phyloP scores from a whole-genome alignment of 78 protist species.

The Paulinella micropora region DNA sequence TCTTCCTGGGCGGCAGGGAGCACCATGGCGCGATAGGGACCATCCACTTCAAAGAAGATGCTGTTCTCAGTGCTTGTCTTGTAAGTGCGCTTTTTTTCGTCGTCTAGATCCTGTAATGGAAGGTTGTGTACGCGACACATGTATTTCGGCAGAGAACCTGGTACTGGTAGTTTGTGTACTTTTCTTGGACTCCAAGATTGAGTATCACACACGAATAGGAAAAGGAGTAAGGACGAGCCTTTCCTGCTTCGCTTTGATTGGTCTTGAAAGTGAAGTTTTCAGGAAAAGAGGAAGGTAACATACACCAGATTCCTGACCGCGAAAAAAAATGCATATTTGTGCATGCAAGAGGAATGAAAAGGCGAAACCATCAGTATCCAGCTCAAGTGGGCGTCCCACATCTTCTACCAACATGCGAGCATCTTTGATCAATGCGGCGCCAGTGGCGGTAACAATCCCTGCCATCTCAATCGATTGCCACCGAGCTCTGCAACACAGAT shows the following conservation, averaged over 20 bases:
- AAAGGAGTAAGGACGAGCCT: slow-evolving; percentile 1
- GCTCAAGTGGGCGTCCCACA: slow-evolving; percentile 89
- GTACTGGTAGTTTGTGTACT: slow-evolving; percentile 86
- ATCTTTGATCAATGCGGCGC: slow-evolving; percentile 75
- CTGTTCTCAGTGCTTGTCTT: slow-evolving; percentile 59
- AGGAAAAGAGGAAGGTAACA: slow-evolving; percentile 87
- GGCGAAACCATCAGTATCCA: slow-evolving; percentile 99
- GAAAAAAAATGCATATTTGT: too few relatives aligned
- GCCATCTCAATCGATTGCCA: slow-evolving; percentile 99
- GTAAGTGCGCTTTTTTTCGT: slow-evolving; percentile 6
- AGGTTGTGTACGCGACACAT: neutral
- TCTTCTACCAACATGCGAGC: slow-evolving; percentile 66
- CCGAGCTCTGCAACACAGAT: slow-evolving; percentile 25
- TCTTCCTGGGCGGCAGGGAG: slow-evolving; percentile 91
- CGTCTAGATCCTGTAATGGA: slow-evolving; percentile 17
- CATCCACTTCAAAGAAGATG: slow-evolving; percentile 96
- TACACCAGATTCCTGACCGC: slow-evolving; percentile 99
- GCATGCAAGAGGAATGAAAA: too few relatives aligned
- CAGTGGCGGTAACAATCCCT: slow-evolving; percentile 89
- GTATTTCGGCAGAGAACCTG: slow-evolving; percentile 44
- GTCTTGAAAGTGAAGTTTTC: slow-evolving; percentile 51
- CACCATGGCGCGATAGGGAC: slow-evolving; percentile 95
- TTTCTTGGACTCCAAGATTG: slow-evolving; percentile 58
- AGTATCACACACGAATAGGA: slow-evolving; percentile 80
- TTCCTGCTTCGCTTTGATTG: neutral